These are phyloP conservation scores for Erythrobasidium hasegawianum DNA, from an alignment of 1,284 basidiomycete genomes.

Conservation along the genomic window DNA sequence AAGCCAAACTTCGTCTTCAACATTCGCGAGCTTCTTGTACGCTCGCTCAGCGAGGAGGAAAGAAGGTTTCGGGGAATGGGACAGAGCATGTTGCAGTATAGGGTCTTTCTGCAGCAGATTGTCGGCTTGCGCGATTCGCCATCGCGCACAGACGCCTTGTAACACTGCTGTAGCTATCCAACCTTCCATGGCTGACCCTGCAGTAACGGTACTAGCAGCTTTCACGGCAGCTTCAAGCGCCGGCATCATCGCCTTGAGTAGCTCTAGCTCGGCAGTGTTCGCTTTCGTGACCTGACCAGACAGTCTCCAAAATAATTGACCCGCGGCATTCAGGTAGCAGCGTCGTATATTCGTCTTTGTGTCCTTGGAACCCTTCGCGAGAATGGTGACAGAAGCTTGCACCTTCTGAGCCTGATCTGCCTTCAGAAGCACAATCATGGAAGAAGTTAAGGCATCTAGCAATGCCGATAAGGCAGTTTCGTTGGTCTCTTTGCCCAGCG, in stretches of 20 bases:
- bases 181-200: constrained; percentile 66
- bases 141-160: constrained; percentile 56
- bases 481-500: constrained; percentile 71
- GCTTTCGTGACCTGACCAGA: constrained; percentile 41
- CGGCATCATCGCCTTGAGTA: constrained; percentile 59
- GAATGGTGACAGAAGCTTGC: constrained; percentile 12
- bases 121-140: constrained; percentile 28
- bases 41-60: constrained; percentile 84
- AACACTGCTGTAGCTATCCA: constrained; percentile 70
- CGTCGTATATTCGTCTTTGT: constrained; percentile 57
- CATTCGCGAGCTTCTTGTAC: constrained; percentile 64
- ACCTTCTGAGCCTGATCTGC: not conserved
- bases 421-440: constrained; percentile 52
- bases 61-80: constrained; percentile 62
- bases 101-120: constrained; percentile 44
- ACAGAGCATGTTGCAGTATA: constrained; percentile 47
- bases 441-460: constrained; percentile 57
- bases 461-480: constrained; percentile 62
- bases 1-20: constrained; percentile 72
- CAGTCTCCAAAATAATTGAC: constrained; percentile 56
- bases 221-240: constrained; percentile 67
- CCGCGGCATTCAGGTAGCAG: constrained; percentile 57
- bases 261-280: constrained; percentile 48
- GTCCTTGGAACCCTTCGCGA: constrained; percentile 47
- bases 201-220: constrained; percentile 60